Evolutionary conservation across 2,329 filamentous ascomycete species (phyloP).

Genomic region (Cordyceps javanica): DNA sequence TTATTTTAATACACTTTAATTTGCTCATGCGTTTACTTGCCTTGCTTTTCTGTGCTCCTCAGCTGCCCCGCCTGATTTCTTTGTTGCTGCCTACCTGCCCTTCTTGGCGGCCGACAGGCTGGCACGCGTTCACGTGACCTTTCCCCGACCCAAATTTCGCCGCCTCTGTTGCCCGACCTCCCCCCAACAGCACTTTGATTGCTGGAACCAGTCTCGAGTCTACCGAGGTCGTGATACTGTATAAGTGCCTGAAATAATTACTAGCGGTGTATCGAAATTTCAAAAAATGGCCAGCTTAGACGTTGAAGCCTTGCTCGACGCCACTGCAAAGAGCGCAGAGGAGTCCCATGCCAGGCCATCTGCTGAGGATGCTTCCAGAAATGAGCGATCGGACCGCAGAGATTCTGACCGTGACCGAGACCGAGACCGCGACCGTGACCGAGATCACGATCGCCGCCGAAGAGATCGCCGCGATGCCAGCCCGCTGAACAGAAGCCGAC

Average conservation of each 20-base stretch:
- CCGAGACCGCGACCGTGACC: constrained; percentile 47
- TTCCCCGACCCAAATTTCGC: neutral
- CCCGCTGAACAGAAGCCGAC: constrained; percentile 36
- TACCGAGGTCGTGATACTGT: neutral
- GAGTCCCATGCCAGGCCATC: constrained; percentile 41
- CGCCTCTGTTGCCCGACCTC: neutral
- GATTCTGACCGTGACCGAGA: constrained; percentile 51
- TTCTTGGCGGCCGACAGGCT: neutral
- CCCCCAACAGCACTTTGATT: neutral
- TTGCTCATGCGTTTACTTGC: neutral
- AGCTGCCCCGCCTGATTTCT: neutral
- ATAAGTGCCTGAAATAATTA: neutral
- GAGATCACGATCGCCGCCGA: constrained; percentile 42
- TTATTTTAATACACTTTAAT: constrained; percentile 6
- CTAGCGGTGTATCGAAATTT: constrained; percentile 12
- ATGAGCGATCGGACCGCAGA: constrained; percentile 39
- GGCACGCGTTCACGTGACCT: constrained; percentile 5
- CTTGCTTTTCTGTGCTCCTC: neutral
- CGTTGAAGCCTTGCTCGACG: constrained; percentile 87
- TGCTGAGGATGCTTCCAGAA: constrained; percentile 46
- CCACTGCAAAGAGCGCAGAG: constrained; percentile 60
- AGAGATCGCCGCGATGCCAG: constrained; percentile 53
- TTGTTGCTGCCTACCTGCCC: neutral
- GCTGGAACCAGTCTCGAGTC: neutral
- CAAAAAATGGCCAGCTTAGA: constrained; percentile 52